These are phyloP conservation scores for Ceratocystis eucalypticola DNA, from an alignment of 2,329 filamentous ascomycete species.

Conservation along the genomic window DNA sequence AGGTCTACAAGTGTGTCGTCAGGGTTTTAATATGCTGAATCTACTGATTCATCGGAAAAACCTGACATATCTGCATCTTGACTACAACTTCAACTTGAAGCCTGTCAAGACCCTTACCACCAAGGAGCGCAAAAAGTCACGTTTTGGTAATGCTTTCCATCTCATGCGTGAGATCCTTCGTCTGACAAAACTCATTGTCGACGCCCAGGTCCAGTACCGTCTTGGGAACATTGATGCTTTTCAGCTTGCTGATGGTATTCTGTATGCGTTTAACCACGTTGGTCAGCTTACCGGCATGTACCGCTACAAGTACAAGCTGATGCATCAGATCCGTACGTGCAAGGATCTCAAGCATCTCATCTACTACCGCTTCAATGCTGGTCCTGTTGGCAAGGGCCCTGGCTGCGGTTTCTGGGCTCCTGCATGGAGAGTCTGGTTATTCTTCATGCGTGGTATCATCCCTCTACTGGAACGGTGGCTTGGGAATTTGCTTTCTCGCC, in stretches of 20 bases:
- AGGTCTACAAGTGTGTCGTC: constrained; percentile 90
- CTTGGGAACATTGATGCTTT: constrained; percentile 98
- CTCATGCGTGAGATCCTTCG: constrained; percentile 96
- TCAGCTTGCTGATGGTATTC: constrained; percentile 91
- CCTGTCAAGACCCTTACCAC: constrained; percentile 97
- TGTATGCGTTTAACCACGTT: constrained; percentile 99
- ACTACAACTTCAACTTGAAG: constrained; percentile 99
- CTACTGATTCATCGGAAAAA: constrained; percentile 97
- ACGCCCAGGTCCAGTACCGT: constrained; percentile 95
- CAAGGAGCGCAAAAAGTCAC: constrained; percentile 97
- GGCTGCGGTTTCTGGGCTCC: constrained; percentile 99
- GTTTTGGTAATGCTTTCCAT: constrained; percentile 98
- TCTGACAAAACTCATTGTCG: constrained; percentile 92
- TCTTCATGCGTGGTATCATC: constrained; percentile 98
- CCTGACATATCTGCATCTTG: constrained; percentile 90
- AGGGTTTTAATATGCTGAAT: constrained; percentile 99
- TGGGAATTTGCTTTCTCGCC: constrained; percentile 86
- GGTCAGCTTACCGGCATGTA: constrained; percentile 99
- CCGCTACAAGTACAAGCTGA: constrained; percentile 99
- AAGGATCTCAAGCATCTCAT: constrained; percentile 99
- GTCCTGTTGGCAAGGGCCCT: constrained; percentile 90
- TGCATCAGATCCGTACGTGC: constrained; percentile 98
- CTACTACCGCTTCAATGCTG: constrained; percentile 97
- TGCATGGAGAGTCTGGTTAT: constrained; percentile 96
- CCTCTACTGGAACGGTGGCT: constrained; percentile 94